Base-by-base conservation (phyloP, 2,329 filamentous ascomycete species). In the Trichoderma arundinaceum region DNA sequence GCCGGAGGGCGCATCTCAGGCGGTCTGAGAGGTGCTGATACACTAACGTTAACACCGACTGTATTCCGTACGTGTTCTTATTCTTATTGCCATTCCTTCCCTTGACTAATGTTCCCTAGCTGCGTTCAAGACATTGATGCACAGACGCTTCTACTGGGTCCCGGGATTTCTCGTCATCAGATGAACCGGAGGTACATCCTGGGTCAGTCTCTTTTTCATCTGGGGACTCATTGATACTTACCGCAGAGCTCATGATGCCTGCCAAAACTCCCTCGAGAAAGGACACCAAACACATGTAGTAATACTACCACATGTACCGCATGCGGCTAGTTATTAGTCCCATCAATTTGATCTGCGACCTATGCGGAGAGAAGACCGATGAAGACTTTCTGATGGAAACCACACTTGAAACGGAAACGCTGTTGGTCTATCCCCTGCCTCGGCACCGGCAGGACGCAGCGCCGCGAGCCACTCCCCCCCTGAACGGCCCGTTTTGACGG, bases 401-500 rank as follows among this genome's bases (percentile, higher is more conserved):
- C 46, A 12, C 10, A 9, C 52, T 39, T 39, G n/a, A 38, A 22
- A n/a, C 13, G 38, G 28, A n/a, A 22, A 19, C 5, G 35, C 22
- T 35, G 12, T 22, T 43, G n/a, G 48, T 9, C 22, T 17, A 53
- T 53, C 38, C 59, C 41, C 28, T 19, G 59, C 22, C 43, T 48
- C 56, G 56, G 32, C 38, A 49, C 17, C 56, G 17, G 33, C 10
- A 39, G 33, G 52, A 28, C 17, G 46, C n/a, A 19, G 32, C 32
- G 22, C 32, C 32, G 49, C 15, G 28, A 44, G 41, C n/a, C 54
- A 33, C 22, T 35, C 7, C 39, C 52, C 56, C 57, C 58, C 28
- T 52, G 38, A 43, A 52, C 58, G 58, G 58, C 58, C 58, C 58
- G 58, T 62, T 53, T 53, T 51, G 56, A 33, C 39, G 38, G 48